phyloP scores from a whole-genome alignment of 2,329 filamentous ascomycete genomes.

The Rhytidhysteron rufulum region DNA sequence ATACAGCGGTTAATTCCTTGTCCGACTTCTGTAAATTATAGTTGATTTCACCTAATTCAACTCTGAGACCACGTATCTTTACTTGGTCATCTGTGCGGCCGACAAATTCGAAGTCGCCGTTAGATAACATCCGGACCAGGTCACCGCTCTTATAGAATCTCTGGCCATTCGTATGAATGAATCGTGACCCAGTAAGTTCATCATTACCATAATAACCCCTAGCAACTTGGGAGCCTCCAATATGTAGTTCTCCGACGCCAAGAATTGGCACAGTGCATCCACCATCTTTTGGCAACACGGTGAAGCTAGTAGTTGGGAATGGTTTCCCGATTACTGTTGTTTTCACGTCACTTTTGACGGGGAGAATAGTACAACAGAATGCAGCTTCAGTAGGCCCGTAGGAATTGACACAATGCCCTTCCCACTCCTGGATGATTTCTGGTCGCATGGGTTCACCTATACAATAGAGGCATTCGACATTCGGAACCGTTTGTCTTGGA shows the following conservation, averaged over 20 bases:
- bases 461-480: constrained; percentile 41
- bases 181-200: constrained; percentile 26
- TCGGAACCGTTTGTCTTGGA: constrained; percentile 26
- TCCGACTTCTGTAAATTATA: constrained; percentile 22
- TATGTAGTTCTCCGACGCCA: constrained; percentile 43
- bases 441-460: constrained; percentile 42
- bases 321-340: constrained; percentile 40
- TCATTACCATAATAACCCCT: constrained; percentile 40
- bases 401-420: constrained; percentile 40
- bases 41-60: constrained; percentile 38
- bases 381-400: constrained; percentile 44
- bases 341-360: constrained; percentile 23
- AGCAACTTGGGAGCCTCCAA: constrained; percentile 45
- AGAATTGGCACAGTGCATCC: constrained; percentile 34
- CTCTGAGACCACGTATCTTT: constrained; percentile 36
- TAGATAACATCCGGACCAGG: constrained; percentile 33
- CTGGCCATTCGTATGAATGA: constrained; percentile 25
- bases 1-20: constrained; percentile 17
- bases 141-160: constrained; percentile 38
- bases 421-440: constrained; percentile 37
- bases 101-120: constrained; percentile 38
- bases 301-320: constrained; percentile 39
- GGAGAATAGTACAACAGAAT: constrained; percentile 43
- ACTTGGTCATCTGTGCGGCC: constrained; percentile 37
- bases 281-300: constrained; percentile 28